Evolutionary conservation across 176 grass and related monocot genomes (phyloP).

Genomic region (Phragmites australis): DNA sequence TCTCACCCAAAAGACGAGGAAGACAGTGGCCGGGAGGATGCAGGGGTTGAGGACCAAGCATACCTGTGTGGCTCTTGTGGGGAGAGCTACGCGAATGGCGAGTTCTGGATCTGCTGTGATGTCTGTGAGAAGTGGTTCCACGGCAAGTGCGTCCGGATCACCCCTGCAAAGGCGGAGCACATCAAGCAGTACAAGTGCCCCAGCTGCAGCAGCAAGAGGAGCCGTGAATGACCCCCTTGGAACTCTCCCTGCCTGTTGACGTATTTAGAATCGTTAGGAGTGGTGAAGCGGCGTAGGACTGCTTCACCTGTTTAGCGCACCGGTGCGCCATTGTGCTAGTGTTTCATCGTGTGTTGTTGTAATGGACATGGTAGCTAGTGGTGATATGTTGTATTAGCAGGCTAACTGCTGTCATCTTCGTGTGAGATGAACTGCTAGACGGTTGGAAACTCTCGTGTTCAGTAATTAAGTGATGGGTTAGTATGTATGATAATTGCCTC

Average conservation of each 20-base stretch:
- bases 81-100: conserved; percentile 47
- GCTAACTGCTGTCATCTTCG: conserved; percentile 41
- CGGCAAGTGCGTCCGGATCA: conserved; percentile 81
- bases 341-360: conserved; percentile 34
- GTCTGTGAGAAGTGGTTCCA: conserved; percentile 89
- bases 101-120: conserved; percentile 93
- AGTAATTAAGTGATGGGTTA: conserved; percentile 35
- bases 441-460: conserved; percentile 21
- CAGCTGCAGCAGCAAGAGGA: conserved; percentile 73
- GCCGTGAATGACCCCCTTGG: conserved; percentile 45
- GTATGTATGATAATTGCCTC: conserved; percentile 32
- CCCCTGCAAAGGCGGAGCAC: conserved; percentile 77
- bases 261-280: conserved; percentile 43
- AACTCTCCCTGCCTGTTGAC: not conserved
- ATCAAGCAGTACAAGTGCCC: conserved; percentile 94
- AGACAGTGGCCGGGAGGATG: conserved; percentile 47
- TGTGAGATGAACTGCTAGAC: conserved; percentile 24
- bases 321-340: conserved; percentile 32
- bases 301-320: conserved; percentile 21
- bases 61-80: conserved; percentile 74
- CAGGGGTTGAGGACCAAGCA: conserved; percentile 53
- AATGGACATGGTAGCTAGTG: conserved; percentile 37
- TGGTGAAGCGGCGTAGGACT: conserved; percentile 12
- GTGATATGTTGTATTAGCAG: conserved; percentile 38
- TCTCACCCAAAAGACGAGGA: conserved; percentile 53